A percentile compares a stretch with the other conserved stretches of the same genome.
Conservation (phyloP, 1,139 yeast genomes). For the Yamadazyma diospyri region DNA sequence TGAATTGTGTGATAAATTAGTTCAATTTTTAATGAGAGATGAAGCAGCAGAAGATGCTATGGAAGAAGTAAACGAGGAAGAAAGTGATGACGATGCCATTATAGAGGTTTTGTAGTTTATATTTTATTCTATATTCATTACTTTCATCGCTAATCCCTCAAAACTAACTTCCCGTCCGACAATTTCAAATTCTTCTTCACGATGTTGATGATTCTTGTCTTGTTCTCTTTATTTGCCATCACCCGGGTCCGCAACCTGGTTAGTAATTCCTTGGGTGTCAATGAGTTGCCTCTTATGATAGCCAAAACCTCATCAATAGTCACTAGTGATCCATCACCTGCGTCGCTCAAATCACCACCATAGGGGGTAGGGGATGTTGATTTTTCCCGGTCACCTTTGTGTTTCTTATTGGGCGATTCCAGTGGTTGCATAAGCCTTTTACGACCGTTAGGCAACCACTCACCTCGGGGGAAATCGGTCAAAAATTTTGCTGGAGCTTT, state of each 20-base stretch:
- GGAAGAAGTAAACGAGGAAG: constrained; percentile 28
- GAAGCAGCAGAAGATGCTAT: constrained; percentile 40
- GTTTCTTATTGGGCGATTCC: constrained; percentile 36
- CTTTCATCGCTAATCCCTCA: constrained; percentile 36
- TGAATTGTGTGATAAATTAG: constrained; percentile 71
- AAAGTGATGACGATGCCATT: constrained; percentile 36
- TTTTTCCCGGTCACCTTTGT: constrained; percentile 12
- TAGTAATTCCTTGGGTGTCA: constrained; percentile 65
- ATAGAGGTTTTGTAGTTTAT: constrained; percentile 47
- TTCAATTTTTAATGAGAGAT: constrained; percentile 88
- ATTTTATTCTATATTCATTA: background rate
- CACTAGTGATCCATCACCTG: constrained; percentile 44
- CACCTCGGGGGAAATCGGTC: constrained; percentile 70
- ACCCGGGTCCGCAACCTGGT: constrained; percentile 60
- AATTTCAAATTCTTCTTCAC: constrained; percentile 68
- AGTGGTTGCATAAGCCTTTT: constrained; percentile 23
- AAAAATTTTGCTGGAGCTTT: constrained; percentile 63
- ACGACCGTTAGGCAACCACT: constrained; percentile 74
- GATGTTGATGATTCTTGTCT: constrained; percentile 59
- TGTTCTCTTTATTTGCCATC: constrained; percentile 66
- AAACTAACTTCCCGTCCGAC: constrained; percentile 59
- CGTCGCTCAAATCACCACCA: constrained; percentile 28
- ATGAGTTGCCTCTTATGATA: constrained; percentile 58
- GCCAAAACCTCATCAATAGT: constrained; percentile 71
- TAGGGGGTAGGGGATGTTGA: constrained; percentile 18